Evolutionary conservation across 495 filamentous ascomycete genomes (phyloP).

Genomic region (Cercophora newfieldiana): DNA sequence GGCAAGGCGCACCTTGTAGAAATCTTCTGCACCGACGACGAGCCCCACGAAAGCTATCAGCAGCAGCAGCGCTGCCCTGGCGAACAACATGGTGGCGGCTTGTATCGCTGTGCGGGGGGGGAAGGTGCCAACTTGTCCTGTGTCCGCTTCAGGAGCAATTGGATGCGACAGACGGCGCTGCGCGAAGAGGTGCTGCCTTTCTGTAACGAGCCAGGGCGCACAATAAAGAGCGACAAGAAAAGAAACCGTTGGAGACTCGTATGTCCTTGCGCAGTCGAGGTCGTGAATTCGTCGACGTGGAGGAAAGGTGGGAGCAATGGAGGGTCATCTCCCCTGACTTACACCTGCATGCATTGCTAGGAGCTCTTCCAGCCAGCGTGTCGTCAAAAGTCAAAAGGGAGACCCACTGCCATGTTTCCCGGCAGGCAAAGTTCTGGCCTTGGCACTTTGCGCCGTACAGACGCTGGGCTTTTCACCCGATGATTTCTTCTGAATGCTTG

Average conservation of each 20-base stretch:
- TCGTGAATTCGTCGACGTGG: neutral
- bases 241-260: neutral
- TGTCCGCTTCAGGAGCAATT: neutral
- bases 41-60: conserved; percentile 48
- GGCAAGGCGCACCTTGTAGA: conserved; percentile 68
- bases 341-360: neutral
- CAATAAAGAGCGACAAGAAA: neutral
- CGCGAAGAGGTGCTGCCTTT: neutral
- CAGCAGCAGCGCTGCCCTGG: conserved; percentile 41
- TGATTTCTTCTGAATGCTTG: too few relatives aligned
- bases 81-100: conserved; percentile 41
- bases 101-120: neutral
- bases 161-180: conserved; percentile 2
- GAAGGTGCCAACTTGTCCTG: conserved; percentile 22
- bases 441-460: neutral
- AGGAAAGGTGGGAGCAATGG: neutral
- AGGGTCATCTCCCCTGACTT: neutral
- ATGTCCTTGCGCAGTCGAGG: neutral
- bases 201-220: neutral
- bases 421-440: neutral
- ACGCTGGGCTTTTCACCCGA: too few relatives aligned
- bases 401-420: neutral
- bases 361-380: neutral
- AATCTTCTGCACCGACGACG: conserved; percentile 65
- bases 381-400: neutral